Evolutionary conservation across 2,329 filamentous ascomycete genomes (phyloP).

Genomic region (Fusarium buharicum): DNA sequence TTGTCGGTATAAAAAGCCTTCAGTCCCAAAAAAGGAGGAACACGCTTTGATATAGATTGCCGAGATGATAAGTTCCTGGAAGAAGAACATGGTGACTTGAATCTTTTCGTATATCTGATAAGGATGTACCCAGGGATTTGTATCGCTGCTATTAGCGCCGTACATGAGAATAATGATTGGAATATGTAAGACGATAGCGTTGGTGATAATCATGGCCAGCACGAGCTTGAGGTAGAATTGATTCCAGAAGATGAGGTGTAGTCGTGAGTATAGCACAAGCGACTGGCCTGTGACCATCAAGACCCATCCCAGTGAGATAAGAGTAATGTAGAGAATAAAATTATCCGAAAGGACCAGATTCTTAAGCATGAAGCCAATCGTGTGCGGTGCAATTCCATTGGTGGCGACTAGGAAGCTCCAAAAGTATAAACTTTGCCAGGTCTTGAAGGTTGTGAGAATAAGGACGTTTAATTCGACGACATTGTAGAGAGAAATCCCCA

Average conservation of each 20-base stretch:
- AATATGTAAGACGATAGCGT: constrained; percentile 59
- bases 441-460: constrained; percentile 50
- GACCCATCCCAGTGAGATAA: constrained; percentile 47
- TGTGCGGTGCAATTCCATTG: constrained; percentile 48
- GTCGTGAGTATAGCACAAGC: constrained; percentile 69
- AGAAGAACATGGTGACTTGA: constrained; percentile 64
- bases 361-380: constrained; percentile 60
- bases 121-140: constrained; percentile 31
- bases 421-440: constrained; percentile 50
- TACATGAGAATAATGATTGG: constrained; percentile 67
- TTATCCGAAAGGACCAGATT: constrained; percentile 29
- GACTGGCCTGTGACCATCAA: constrained; percentile 70
- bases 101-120: constrained; percentile 64
- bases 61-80: constrained; percentile 66
- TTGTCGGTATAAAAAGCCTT: constrained; percentile 4
- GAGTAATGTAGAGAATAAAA: constrained; percentile 39
- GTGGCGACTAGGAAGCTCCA: constrained; percentile 51
- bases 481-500: constrained; percentile 47
- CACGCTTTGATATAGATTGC: constrained; percentile 57
- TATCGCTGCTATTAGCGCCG: constrained; percentile 56
- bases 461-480: constrained; percentile 49
- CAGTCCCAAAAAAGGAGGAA: constrained; percentile 8
- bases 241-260: constrained; percentile 67
- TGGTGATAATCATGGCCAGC: constrained; percentile 66
- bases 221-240: constrained; percentile 59